Evolutionary conservation across 1,139 yeast species (phyloP), one percentile per base, ranked within the genome.

Genomic region (Taphrina populina): DNA sequence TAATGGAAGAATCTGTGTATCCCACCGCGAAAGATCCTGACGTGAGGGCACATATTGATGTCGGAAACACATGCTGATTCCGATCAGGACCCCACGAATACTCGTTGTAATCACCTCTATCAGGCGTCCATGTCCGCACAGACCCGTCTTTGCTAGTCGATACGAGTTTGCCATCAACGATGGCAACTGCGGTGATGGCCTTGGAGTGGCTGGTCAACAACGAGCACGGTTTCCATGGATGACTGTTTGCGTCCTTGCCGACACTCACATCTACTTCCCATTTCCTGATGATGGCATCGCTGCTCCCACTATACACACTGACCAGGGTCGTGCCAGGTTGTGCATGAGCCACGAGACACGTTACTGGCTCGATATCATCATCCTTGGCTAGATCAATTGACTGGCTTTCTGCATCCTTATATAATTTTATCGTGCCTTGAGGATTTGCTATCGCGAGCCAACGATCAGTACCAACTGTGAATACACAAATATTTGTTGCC

Each of bases 271-370:
- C 4, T 19, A 43, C 15, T 15, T 6, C 35, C 47, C 47, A 43
- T 29, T 30, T 43, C 5, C 47, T 26, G 5, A 43, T 43, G 10
- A 43, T 37, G 37, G 20, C 32, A 20, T 43, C 47, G 3, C 32
- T 37, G 27, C 47, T 37, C n/a, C 29, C 47, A 20, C 37, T 30
- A 21, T 43, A 43, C n/a, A n/a, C n/a, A n/a, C n/a, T n/a, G n/a
- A n/a, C n/a, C n/a, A n/a, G n/a, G n/a, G n/a, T n/a, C n/a, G n/a
- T n/a, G n/a, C n/a, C n/a, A n/a, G n/a, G n/a, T n/a, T n/a, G n/a
- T n/a, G n/a, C n/a, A n/a, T n/a, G n/a, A n/a, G n/a, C n/a, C n/a
- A n/a, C n/a, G n/a, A n/a, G n/a, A n/a, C n/a, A n/a, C n/a, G n/a
- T n/a, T n/a, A n/a, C n/a, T n/a, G n/a, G n/a, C n/a, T n/a, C n/a